Evolutionary conservation across 805 yeast genomes (phyloP).

Genomic region (Jamesozyma hellenica): DNA sequence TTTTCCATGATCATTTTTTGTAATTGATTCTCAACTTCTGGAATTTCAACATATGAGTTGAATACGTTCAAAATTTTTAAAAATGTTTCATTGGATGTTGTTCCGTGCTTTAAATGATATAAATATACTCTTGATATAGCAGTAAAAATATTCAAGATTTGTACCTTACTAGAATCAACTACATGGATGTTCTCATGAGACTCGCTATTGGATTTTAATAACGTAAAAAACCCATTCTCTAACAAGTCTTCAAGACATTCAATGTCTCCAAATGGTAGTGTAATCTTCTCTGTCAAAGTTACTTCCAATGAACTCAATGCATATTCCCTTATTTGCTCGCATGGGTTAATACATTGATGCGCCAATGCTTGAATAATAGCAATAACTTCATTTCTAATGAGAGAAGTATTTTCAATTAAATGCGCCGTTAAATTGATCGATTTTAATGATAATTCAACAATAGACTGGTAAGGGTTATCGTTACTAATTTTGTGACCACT

Average conservation of each 20-base stretch:
- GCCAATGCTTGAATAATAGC: constrained; percentile 75
- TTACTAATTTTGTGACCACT: constrained; percentile 36
- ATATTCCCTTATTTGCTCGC: constrained; percentile 59
- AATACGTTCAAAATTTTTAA: constrained; percentile 31
- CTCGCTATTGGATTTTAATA: constrained; percentile 10
- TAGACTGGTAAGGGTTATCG: constrained; percentile 41
- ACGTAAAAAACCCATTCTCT: constrained; percentile 66
- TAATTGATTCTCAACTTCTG: constrained; percentile 30
- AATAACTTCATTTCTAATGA: constrained; percentile 29
- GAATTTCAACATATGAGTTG: constrained; percentile 33
- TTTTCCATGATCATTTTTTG: constrained; percentile 32
- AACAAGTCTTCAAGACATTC: constrained; percentile 48
- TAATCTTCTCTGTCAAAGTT: constrained; percentile 29
- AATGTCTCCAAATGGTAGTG: constrained; percentile 29
- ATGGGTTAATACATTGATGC: constrained; percentile 83
- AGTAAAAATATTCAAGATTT: constrained; percentile 58
- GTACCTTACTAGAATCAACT: constrained; percentile 16
- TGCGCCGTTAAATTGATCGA: constrained; percentile 54
- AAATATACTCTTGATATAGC: constrained; percentile 58
- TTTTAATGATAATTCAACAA: constrained; percentile 48
- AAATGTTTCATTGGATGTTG: constrained; percentile 31
- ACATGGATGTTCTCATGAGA: background rate
- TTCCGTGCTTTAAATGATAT: constrained; percentile 34
- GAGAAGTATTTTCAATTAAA: constrained; percentile 32
- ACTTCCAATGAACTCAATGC: constrained; percentile 54